Percentiles rank a stretch among this genome's conserved stretches.
Conservation (phyloP, 2,329 filamentous ascomycete species). For the Fusarium sp. region DNA sequence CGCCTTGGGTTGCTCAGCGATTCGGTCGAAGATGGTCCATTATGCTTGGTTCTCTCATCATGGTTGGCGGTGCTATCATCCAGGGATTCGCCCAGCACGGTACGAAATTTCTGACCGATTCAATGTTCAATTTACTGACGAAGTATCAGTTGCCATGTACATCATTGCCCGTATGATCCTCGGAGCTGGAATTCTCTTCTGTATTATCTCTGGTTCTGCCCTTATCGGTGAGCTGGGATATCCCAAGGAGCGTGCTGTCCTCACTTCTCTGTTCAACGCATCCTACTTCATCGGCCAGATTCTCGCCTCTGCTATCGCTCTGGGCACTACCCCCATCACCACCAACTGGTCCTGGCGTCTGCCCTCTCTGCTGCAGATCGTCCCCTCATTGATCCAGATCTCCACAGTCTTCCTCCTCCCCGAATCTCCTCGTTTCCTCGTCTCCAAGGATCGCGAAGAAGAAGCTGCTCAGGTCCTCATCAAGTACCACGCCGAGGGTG, state of each 20-base stretch:
- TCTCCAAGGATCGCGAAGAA: conserved; percentile 43
- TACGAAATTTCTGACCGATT: neutral
- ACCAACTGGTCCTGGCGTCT: conserved; percentile 48
- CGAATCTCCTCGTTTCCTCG: conserved; percentile 47
- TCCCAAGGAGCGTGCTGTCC: conserved; percentile 66
- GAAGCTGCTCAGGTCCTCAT: conserved; percentile 45
- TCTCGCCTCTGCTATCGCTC: conserved; percentile 56
- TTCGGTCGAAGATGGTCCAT: conserved; percentile 60
- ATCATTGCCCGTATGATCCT: conserved; percentile 66
- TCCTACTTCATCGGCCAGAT: conserved; percentile 65
- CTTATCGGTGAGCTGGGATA: conserved; percentile 68
- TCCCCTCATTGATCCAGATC: conserved; percentile 50
- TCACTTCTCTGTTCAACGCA: conserved; percentile 50
- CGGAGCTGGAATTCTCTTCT: conserved; percentile 68
- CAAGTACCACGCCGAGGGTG: conserved; percentile 61
- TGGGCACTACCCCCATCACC: conserved; percentile 51
- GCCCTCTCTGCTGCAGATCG: conserved; percentile 55
- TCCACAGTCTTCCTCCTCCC: conserved; percentile 47
- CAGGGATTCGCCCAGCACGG: conserved; percentile 60
- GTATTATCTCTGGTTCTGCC: conserved; percentile 65
- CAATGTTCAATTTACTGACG: neutral
- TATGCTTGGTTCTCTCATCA: conserved; percentile 61
- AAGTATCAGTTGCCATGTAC: conserved; percentile 61
- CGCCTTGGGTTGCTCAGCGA: conserved; percentile 58
- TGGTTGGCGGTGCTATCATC: conserved; percentile 62